Evolutionary conservation across 768 basidiomycete genomes (phyloP), one percentile per base, ranked within the genome.

Genomic region (Panaeolus papilionaceus): DNA sequence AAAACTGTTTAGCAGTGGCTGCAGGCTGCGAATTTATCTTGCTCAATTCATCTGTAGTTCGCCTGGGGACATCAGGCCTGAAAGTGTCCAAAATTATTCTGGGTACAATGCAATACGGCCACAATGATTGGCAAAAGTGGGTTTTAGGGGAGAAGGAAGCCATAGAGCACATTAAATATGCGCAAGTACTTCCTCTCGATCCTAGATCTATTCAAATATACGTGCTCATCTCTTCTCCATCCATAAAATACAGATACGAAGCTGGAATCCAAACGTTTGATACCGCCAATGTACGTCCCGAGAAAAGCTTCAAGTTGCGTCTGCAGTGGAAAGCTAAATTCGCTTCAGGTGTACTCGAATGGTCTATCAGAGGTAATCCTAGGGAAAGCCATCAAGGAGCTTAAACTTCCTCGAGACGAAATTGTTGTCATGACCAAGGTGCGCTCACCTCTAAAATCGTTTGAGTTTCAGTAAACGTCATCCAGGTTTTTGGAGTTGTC

Each of bases 401-500:
- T 86, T 68, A 75, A 88, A 20, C 80, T 92, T 12, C 91, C 91
- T n/a, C 86, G 92, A 2, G 89, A 90, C 12, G 86, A 89, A 70
- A 87, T 93, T 58, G 92, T 94, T 18, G 85, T 94, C 16, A 84
- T 94, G 82, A 92, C 93, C 64, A 94, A 94, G 79, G 87, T 87
- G 65, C 70, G 65, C 33, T 4, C n/a, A 16, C 20, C 45, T 23
- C n/a, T 18, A 38, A 23, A 8, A 37, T 33, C 33, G 42, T 26
- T 38, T n/a, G 33, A 33, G 0, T n/a, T 8, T 23, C 0, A 14
- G 26, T 14, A 40, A 40, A n/a, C 63, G 12, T 70, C 75, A 68
- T 67, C 75, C 44, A 88, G 89, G 69, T 84, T 18, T 81, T 70
- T 66, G 75, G 66, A 11, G 70, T 76, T 2, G 80, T 84, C 4